A percentile compares a stretch with the other conserved stretches of the same genome.
phyloP scores from a whole-genome alignment of 2,329 filamentous ascomycete species.

The Calonectria pteridis region DNA sequence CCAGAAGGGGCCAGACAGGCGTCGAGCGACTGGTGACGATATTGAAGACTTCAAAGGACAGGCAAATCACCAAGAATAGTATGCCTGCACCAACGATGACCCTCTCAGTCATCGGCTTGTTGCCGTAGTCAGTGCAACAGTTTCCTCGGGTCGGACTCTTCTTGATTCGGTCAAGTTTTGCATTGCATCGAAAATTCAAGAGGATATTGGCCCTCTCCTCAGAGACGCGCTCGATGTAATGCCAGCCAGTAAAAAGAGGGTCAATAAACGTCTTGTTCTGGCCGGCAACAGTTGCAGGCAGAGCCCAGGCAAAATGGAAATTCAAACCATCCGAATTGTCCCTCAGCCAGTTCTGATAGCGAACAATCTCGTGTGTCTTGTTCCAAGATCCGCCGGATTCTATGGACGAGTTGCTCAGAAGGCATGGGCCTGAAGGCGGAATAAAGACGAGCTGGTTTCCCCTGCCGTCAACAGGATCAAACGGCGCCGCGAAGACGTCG shows the following conservation, averaged over 20 bases:
- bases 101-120: conserved; percentile 39
- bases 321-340: conserved; percentile 28
- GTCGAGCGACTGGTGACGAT: conserved; percentile 25
- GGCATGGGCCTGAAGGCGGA: conserved; percentile 28
- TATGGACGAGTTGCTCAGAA: neutral
- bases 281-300: conserved; percentile 26
- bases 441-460: conserved; percentile 46
- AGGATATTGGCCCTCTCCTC: conserved; percentile 57
- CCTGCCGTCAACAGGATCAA: conserved; percentile 40
- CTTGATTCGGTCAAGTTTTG: conserved; percentile 46
- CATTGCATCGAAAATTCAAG: conserved; percentile 66
- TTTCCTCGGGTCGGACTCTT: conserved; percentile 59
- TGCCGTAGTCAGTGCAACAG: conserved; percentile 64
- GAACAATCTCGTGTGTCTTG: conserved; percentile 19
- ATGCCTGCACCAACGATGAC: conserved; percentile 36
- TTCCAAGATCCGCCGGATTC: neutral
- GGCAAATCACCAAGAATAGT: conserved; percentile 31
- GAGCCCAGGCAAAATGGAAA: conserved; percentile 37
- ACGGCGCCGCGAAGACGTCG: conserved; percentile 31
- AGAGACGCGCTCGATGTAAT: conserved; percentile 45
- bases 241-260: conserved; percentile 42
- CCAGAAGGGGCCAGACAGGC: conserved; percentile 32
- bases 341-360: conserved; percentile 35
- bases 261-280: conserved; percentile 39
- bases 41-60: conserved; percentile 29